Conservation (phyloP, 1,139 yeast species). For the Hyphopichia burtonii region DNA sequence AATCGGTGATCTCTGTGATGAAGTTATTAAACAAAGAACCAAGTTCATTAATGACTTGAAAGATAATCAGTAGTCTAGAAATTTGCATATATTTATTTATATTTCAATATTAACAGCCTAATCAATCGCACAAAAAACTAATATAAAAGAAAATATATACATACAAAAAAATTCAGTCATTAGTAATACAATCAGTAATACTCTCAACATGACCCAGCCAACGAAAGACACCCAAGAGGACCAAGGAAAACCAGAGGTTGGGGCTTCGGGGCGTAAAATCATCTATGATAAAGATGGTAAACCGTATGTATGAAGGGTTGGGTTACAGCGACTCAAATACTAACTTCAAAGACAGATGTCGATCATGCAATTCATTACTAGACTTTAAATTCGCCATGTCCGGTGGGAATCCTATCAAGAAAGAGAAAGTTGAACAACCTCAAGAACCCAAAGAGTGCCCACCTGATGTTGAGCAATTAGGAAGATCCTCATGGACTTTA, state of each 20-base stretch:
- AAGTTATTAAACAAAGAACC: slow-evolving; percentile 57
- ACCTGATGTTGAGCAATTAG: slow-evolving; percentile 81
- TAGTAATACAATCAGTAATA: no score
- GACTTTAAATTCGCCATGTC: slow-evolving; percentile 68
- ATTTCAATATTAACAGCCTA: no score
- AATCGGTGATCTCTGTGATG: slow-evolving; percentile 69
- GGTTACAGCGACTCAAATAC: no score
- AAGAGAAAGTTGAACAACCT: not conserved
- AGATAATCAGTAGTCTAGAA: not conserved
- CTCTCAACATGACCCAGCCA: no score
- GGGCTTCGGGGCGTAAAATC: slow-evolving; percentile 66
- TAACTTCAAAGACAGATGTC: slow-evolving; percentile 52
- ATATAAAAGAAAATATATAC: no score
- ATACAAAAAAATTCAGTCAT: no score
- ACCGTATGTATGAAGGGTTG: slow-evolving; percentile 59
- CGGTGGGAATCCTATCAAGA: not conserved
- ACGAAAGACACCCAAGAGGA: not conserved
- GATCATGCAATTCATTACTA: slow-evolving; percentile 73
- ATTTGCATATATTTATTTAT: not conserved
- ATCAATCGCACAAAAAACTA: no score
- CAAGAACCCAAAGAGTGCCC: slow-evolving; percentile 57
- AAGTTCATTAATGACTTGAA: slow-evolving; percentile 31
- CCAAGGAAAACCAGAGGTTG: slow-evolving; percentile 39
- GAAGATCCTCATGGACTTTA: slow-evolving; percentile 89
- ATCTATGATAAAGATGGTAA: slow-evolving; percentile 85